Percentiles rank a stretch among this genome's conserved stretches.
phyloP scores from a whole-genome alignment of 768 basidiomycete genomes.

The Rhodotorula paludigena region DNA sequence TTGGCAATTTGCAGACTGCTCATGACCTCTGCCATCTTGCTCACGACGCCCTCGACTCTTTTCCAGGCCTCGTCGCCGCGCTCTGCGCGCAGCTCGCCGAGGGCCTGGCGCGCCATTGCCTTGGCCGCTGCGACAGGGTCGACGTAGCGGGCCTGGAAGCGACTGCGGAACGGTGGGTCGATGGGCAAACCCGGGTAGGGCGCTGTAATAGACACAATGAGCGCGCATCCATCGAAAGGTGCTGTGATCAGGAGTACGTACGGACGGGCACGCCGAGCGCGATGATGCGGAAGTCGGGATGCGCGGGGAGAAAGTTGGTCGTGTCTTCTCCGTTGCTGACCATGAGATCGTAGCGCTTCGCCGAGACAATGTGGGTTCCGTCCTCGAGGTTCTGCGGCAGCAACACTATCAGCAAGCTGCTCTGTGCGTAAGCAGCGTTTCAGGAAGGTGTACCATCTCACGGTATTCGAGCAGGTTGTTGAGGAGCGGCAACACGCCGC shows the following conservation, averaged over 20 bases:
- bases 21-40: slow-evolving; percentile 18
- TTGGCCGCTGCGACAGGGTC: slow-evolving; percentile 21
- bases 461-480: slow-evolving; percentile 37
- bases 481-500: slow-evolving; percentile 31
- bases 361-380: slow-evolving; percentile 32
- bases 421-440: not conserved
- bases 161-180: slow-evolving; percentile 34
- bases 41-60: not conserved
- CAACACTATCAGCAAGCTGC: not conserved
- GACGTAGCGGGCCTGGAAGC: slow-evolving; percentile 34
- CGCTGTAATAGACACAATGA: not conserved
- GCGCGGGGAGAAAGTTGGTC: slow-evolving; percentile 11
- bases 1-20: slow-evolving; percentile 5
- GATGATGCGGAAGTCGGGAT: slow-evolving; percentile 27
- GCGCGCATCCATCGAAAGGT: not conserved
- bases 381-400: slow-evolving; percentile 26
- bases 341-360: slow-evolving; percentile 28
- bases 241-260: not conserved
- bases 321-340: slow-evolving; percentile 16
- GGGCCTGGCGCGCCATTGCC: slow-evolving; percentile 19
- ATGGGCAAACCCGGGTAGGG: slow-evolving; percentile 33
- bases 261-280: slow-evolving; percentile 32
- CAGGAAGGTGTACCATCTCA: slow-evolving; percentile 20
- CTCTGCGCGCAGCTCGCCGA: not conserved
- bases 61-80: not conserved